These are phyloP conservation scores for Drechslerella stenobrocha DNA, from an alignment of 2,329 filamentous ascomycete species.

Conservation along the genomic window DNA sequence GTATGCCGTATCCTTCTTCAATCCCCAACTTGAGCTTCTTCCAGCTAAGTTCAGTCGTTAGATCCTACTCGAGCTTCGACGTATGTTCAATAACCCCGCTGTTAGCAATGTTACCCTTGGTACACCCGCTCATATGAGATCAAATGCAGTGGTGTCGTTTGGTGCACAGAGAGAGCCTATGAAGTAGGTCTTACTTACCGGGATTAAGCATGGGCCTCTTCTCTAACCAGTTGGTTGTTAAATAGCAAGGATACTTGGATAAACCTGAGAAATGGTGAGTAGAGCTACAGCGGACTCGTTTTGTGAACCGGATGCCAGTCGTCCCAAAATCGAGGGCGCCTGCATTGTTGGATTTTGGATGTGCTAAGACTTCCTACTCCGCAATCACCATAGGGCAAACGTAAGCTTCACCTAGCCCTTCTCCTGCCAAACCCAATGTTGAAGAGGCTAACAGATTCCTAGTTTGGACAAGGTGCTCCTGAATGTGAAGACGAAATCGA, in stretches of 20 bases:
- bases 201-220: not conserved
- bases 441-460: conserved; percentile 5
- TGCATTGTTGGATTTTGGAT: conserved; percentile 39
- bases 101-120: not conserved
- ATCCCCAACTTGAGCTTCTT: not conserved
- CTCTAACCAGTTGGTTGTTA: conserved; percentile 7
- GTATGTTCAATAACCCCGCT: conserved; percentile 14
- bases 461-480: conserved; percentile 88
- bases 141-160: conserved; percentile 84
- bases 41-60: conserved; percentile 9
- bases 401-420: conserved; percentile 11
- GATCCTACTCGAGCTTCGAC: conserved; percentile 46
- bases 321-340: not conserved
- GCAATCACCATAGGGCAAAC: conserved; percentile 28
- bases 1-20: conserved; percentile 66
- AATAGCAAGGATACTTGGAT: conserved; percentile 79
- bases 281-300: too few species aligned
- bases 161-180: conserved; percentile 83
- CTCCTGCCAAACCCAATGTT: not conserved
- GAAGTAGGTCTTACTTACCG: conserved; percentile 54
- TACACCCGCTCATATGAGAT: conserved; percentile 13
- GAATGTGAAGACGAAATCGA: conserved; percentile 91
- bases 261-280: conserved; percentile 77
- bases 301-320: too few species aligned
- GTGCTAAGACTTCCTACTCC: conserved; percentile 15